A percentile compares a stretch with the other conserved stretches of the same genome.
Evolutionary conservation across 2,329 filamentous ascomycete genomes (phyloP).

Genomic region (Alternaria dauci): DNA sequence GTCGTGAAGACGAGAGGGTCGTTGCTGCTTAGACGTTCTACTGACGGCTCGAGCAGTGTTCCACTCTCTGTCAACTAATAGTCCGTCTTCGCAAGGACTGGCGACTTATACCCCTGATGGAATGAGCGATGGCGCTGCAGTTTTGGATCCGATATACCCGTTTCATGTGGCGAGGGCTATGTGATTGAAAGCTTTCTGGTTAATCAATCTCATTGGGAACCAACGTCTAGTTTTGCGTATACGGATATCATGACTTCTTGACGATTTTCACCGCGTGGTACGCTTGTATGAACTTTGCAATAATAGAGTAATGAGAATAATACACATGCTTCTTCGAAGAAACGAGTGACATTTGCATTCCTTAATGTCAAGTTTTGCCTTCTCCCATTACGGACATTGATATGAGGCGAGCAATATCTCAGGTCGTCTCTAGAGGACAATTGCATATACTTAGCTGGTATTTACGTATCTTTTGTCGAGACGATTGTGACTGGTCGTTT

Average conservation of each 20-base stretch:
- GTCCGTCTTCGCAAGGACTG: conserved; percentile 30
- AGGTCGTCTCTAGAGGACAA: neutral
- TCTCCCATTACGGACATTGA: neutral
- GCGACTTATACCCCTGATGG: conserved; percentile 48
- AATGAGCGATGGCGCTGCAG: conserved; percentile 26
- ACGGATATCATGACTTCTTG: conserved; percentile 10
- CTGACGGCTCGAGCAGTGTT: conserved; percentile 33
- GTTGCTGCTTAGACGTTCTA: conserved; percentile 40
- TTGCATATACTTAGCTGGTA: neutral
- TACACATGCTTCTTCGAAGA: neutral
- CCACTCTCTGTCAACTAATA: conserved; percentile 34
- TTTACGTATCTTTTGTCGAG: neutral
- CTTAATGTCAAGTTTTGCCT: neutral
- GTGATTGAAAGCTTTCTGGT: conserved; percentile 15
- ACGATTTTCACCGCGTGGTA: conserved; percentile 20
- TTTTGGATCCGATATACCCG: conserved; percentile 11
- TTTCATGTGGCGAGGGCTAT: conserved; percentile 19
- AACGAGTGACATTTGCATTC: neutral
- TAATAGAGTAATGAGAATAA: conserved; percentile 23
- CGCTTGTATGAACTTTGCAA: conserved; percentile 7
- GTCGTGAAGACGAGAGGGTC: conserved; percentile 58
- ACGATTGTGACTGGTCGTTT: neutral
- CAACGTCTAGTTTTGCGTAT: conserved; percentile 12
- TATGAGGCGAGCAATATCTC: neutral
- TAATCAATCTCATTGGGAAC: conserved; percentile 1